Conservation (phyloP, 768 basidiomycete genomes). For the Crucibulum laeve region DNA sequence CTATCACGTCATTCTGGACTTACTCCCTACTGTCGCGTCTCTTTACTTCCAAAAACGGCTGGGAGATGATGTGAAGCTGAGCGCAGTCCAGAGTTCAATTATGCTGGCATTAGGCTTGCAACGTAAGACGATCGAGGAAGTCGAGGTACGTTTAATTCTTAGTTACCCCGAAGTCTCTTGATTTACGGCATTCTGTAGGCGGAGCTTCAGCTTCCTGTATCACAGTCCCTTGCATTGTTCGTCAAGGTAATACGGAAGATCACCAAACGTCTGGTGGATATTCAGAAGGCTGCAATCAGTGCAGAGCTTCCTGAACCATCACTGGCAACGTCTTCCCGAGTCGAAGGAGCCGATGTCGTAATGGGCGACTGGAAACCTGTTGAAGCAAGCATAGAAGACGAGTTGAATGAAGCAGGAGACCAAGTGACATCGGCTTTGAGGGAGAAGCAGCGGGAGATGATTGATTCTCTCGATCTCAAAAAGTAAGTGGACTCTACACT, state of each 20-base stretch:
- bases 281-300: slow-evolving; percentile 76
- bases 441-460: slow-evolving; percentile 82
- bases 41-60: slow-evolving; percentile 81
- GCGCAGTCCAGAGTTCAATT: slow-evolving; percentile 89
- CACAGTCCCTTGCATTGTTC: slow-evolving; percentile 86
- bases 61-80: slow-evolving; percentile 62
- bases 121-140: slow-evolving; percentile 82
- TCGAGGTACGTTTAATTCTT: slow-evolving; percentile 54
- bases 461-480: slow-evolving; percentile 81
- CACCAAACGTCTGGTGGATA: slow-evolving; percentile 64
- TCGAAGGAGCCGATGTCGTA: slow-evolving; percentile 7
- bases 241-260: slow-evolving; percentile 88
- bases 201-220: slow-evolving; percentile 81
- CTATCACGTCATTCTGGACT: slow-evolving; percentile 92
- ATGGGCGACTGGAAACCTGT: slow-evolving; percentile 39
- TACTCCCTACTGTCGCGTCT: slow-evolving; percentile 76
- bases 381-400: slow-evolving; percentile 49
- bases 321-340: slow-evolving; percentile 14
- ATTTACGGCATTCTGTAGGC: slow-evolving; percentile 31
- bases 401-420: slow-evolving; percentile 75
- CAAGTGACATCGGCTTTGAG: slow-evolving; percentile 62
- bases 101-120: slow-evolving; percentile 87
- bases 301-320: slow-evolving; percentile 50
- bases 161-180: neutral
- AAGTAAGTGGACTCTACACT: slow-evolving; percentile 78